Conservation (phyloP, 176 grass and related monocot species). For the Carex cristatella region DNA sequence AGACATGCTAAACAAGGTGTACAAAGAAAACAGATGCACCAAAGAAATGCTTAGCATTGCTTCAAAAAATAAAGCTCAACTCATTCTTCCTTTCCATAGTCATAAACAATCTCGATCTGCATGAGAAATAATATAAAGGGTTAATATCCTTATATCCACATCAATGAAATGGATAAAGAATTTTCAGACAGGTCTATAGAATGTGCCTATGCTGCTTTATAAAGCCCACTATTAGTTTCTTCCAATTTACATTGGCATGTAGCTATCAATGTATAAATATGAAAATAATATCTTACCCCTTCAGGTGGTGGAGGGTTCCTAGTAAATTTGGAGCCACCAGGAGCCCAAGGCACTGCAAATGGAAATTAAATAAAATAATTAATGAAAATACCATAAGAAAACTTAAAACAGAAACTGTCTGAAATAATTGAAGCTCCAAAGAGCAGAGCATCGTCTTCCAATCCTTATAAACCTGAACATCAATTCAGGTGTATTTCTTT, state of each 20-base stretch:
- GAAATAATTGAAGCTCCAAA: background rate
- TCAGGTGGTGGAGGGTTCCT: conserved; percentile 89
- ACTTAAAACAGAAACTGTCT: background rate
- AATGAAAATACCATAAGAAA: conserved; percentile 4
- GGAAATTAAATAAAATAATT: conserved; percentile 2
- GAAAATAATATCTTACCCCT: conserved; percentile 56
- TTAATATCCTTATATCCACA: background rate
- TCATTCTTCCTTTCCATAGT: conserved; percentile 88
- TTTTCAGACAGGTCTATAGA: background rate
- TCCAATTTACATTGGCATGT: background rate
- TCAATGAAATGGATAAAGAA: background rate
- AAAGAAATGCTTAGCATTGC: conserved; percentile 26
- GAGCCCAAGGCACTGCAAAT: conserved; percentile 89
- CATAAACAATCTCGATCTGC: conserved; percentile 89
- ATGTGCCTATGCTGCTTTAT: background rate
- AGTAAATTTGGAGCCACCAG: conserved; percentile 77
- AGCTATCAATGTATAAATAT: background rate
- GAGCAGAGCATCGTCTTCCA: background rate
- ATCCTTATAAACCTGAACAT: background rate
- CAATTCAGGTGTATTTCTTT: background rate
- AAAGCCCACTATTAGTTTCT: background rate
- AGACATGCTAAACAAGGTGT: conserved; percentile 20
- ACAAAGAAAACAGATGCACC: conserved; percentile 16
- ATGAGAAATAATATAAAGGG: background rate
- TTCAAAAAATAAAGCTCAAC: background rate